Evolutionary conservation across 1,284 basidiomycete genomes (phyloP).

Genomic region (Boletellus deceptivus): DNA sequence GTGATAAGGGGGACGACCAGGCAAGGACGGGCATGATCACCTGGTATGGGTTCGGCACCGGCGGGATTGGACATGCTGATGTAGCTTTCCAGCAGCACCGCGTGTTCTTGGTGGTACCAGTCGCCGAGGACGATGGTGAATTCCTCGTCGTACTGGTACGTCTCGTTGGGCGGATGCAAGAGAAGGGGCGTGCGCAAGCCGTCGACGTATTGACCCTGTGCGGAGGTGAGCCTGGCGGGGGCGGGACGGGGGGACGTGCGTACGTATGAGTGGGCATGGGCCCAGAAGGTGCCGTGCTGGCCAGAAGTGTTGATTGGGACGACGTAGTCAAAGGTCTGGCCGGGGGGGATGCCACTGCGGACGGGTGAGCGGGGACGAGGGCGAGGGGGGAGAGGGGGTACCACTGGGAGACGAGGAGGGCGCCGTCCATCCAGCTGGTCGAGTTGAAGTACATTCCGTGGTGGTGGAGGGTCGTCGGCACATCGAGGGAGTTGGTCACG

Average conservation of each 20-base stretch:
- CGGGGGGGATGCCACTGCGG: conserved; percentile 77
- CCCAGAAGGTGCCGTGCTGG: conserved; percentile 89
- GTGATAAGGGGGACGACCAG: background rate
- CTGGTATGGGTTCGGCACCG: conserved; percentile 86
- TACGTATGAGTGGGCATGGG: conserved; percentile 70
- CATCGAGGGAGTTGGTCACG: conserved; percentile 67
- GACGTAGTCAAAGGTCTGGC: conserved; percentile 72
- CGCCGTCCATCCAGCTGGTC: conserved; percentile 87
- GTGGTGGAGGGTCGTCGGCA: conserved; percentile 69
- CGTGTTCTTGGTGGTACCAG: conserved; percentile 83
- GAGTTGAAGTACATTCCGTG: conserved; percentile 95
- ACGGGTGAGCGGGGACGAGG: background rate
- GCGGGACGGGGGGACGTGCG: conserved; percentile 8
- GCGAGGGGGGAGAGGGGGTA: conserved; percentile 23
- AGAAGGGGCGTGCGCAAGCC: conserved; percentile 79
- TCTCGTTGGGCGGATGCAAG: conserved; percentile 65
- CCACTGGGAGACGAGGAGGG: conserved; percentile 82
- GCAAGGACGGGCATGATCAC: conserved; percentile 34
- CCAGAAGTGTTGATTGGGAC: conserved; percentile 72
- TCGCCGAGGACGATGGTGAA: conserved; percentile 83
- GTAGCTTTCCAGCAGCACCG: conserved; percentile 65
- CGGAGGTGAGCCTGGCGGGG: background rate
- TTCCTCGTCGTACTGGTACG: conserved; percentile 84
- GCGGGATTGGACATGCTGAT: conserved; percentile 74
- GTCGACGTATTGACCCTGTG: conserved; percentile 83